A percentile compares a stretch with the other conserved stretches of the same genome.
Evolutionary conservation across 495 filamentous ascomycete genomes (phyloP).

Genomic region (Aspergillus hancockii): DNA sequence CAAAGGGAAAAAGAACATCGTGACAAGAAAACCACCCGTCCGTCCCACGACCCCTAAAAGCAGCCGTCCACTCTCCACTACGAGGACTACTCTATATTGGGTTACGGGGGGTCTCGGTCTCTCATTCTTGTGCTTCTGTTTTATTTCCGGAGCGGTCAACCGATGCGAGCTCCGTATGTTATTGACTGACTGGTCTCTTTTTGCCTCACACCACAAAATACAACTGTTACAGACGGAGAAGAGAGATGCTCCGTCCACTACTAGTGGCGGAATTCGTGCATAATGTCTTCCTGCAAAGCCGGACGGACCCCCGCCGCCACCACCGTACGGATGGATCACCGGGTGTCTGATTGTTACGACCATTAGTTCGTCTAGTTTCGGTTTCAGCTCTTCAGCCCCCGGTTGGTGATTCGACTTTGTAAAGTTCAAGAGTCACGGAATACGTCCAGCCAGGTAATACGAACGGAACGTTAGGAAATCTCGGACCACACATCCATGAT

Average conservation of each 20-base stretch:
- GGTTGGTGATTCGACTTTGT: background rate
- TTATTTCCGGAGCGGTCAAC: background rate
- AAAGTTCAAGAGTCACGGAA: background rate
- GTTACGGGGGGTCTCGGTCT: background rate
- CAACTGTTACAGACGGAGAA: conserved; percentile 10
- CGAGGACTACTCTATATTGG: background rate
- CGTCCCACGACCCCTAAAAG: conserved; percentile 5
- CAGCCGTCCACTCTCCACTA: conserved; percentile 3
- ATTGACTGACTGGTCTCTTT: conserved; percentile 3
- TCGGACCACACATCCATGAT: background rate
- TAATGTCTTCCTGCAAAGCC: conserved; percentile 3
- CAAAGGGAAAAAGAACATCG: conserved; percentile 12
- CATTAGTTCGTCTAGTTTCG: background rate
- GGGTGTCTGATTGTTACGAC: background rate
- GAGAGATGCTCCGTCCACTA: conserved; percentile 1
- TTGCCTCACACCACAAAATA: conserved; percentile 2
- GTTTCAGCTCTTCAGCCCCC: background rate
- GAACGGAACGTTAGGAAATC: background rate
- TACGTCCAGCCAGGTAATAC: background rate
- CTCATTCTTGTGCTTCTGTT: background rate
- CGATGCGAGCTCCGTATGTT: background rate
- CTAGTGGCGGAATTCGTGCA: conserved; percentile 5
- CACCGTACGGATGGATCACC: conserved; percentile 1
- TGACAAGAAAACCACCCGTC: conserved; percentile 9
- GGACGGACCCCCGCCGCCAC: background rate